Evolutionary conservation across 768 basidiomycete genomes (phyloP).

Genomic region (Boletus reticuloceps): DNA sequence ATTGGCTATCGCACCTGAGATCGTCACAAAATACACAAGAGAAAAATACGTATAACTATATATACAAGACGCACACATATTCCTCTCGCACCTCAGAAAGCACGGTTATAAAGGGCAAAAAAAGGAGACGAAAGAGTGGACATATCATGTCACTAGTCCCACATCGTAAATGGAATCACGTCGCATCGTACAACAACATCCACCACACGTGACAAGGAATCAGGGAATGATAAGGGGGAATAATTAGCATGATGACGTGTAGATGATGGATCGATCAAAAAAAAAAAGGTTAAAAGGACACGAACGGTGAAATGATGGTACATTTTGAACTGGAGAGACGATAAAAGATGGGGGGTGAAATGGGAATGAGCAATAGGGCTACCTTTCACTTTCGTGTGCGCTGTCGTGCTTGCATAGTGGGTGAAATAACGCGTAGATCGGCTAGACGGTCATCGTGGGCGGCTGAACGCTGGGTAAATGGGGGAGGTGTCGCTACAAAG

Average conservation of each 20-base stretch:
- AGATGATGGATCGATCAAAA: neutral
- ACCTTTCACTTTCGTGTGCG: neutral
- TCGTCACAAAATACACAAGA: no score
- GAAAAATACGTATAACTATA: constrained; percentile 2
- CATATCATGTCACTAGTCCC: neutral
- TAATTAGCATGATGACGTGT: neutral
- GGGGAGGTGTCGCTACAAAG: constrained; percentile 2
- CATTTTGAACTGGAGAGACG: constrained; percentile 3
- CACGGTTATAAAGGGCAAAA: no score
- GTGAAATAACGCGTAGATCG: neutral
- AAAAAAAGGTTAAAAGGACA: no score
- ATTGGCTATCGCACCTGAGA: no score
- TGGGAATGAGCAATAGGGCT: neutral
- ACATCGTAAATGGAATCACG: no score
- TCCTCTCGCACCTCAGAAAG: no score
- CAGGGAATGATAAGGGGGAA: neutral
- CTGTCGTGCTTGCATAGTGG: neutral
- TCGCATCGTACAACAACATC: constrained; percentile 5
- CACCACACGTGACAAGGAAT: neutral
- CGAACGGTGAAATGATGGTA: neutral
- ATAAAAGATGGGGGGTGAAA: neutral
- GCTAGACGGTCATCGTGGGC: neutral
- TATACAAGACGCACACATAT: neutral
- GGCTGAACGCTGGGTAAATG: neutral
- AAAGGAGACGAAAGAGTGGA: neutral